Evolutionary conservation across 768 basidiomycete genomes (phyloP), one percentile per base, ranked within the genome.

Genomic region (Boletus reticulatus): DNA sequence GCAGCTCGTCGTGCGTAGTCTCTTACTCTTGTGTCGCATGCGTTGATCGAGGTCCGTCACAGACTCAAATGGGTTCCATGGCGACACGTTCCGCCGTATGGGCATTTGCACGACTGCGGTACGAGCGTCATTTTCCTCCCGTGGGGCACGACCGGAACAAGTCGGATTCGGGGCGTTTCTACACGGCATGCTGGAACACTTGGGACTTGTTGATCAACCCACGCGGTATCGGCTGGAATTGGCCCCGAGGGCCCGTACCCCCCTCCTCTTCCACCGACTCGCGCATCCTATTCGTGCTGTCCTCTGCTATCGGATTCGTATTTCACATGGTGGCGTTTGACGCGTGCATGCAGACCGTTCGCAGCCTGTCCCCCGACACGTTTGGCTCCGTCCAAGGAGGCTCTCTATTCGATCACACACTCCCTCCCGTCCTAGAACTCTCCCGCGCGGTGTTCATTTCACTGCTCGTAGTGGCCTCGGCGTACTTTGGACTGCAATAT

Each of bases 401-500:
- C 7, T 47, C 71, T 13, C 67, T 80, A 48, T 75, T 72, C 53
- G 68, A 72, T 51, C 54, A 70, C 16, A 61, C 65, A 16, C 66
- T 75, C 8, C 65, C 73, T 3, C 63, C 61, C 12, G 38, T 77
- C 65, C 52, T 57, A 4, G 67, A 70, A 42, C 72, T 72, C 53
- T 37, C 53, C 17, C 78, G 77, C 22, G 78, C 82, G 4, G 67
- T 73, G 42, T 16, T 74, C 44, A 72, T 85, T n/a, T 70, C 79
- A 37, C 60, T 74, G 34, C 59, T 80, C 14, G 64, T 73, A 10
- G 78, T 82, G 10, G 62, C 80, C 54, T 55, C 72, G 48, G 65
- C 85, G 43, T 81, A 82, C 64, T 61, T 70, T 48, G 69, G 76
- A 44, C 71, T 89, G 44, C 72, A 82, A 51, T 61, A 68, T 27